These are phyloP conservation scores for Barnettozyma hawaiiensis DNA, from an alignment of 1,139 yeast genomes.

Conservation along the genomic window DNA sequence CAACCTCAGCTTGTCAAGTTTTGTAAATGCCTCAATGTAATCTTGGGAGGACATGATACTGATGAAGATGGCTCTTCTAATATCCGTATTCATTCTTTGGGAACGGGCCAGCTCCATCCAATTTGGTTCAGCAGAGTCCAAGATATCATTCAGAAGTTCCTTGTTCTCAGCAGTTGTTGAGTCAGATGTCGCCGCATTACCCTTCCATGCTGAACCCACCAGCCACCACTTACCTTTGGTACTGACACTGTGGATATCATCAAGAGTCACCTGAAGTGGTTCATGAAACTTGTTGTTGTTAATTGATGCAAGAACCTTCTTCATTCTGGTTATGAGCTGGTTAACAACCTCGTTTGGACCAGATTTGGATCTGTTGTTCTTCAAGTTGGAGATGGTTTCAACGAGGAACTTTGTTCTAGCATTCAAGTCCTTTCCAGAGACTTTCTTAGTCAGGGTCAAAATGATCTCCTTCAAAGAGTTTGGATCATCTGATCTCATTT, in stretches of 20 bases:
- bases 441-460: slow-evolving; percentile 45
- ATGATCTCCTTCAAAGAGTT: slow-evolving; percentile 78
- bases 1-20: slow-evolving; percentile 71
- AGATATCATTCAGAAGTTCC: slow-evolving; percentile 25
- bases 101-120: slow-evolving; percentile 83
- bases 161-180: slow-evolving; percentile 17
- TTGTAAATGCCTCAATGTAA: slow-evolving; percentile 78
- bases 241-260: slow-evolving; percentile 72
- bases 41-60: slow-evolving; percentile 95
- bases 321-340: slow-evolving; percentile 53
- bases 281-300: slow-evolving; percentile 48
- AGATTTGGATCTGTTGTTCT: slow-evolving; percentile 61
- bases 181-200: slow-evolving; percentile 36
- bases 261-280: slow-evolving; percentile 77
- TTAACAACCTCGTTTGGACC: slow-evolving; percentile 39
- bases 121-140: slow-evolving; percentile 46
- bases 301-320: slow-evolving; percentile 55
- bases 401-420: slow-evolving; percentile 77
- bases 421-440: slow-evolving; percentile 37
- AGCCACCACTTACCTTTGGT: slow-evolving; percentile 97
- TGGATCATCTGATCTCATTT: slow-evolving; percentile 88
- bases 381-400: slow-evolving; percentile 79
- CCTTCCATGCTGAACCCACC: slow-evolving; percentile 96
- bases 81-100: slow-evolving; percentile 93
- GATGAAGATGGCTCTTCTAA: slow-evolving; percentile 87